Evolutionary conservation across 768 basidiomycete genomes (phyloP), one percentile per base, ranked within the genome.

Genomic region (Lactarius tabidus): DNA sequence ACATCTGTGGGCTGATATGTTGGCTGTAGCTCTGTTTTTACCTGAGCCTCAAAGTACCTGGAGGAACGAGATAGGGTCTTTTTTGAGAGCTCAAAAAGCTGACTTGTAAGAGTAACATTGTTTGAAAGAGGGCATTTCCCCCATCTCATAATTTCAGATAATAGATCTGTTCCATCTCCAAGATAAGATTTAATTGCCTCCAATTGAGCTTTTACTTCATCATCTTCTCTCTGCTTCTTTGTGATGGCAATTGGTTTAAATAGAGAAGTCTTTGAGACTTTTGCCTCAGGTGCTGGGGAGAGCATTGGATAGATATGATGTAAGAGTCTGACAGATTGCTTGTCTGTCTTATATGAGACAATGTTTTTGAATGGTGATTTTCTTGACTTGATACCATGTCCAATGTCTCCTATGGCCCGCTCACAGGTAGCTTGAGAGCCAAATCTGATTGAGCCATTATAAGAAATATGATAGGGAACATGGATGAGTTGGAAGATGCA

Each of bases 261-360:
- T 28, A 52, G 23, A 15, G 12, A 29, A 12, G 23, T 52, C 51
- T 6, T 52, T 14, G 26, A 23, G 12, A 28, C 31, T 29, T 14
- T 59, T 28, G 58, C 36, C 45, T 45, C 23, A 28, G 41, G 29
- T 23, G 76, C 74, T 77, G 43, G 29, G 26, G 20, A 39, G 58
- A 41, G 41, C 28, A 8, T 28, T 59, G 58, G 28, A 31, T 59
- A n/a, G 31, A 28, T 10, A 39, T 23, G 29, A 39, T 29, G 43
- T 59, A 41, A n/a, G 29, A n/a, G 26, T n/a, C 9, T 41, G 18
- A 28, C 58, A 4, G 33, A 33, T 8, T 33, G 33, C 33, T 33
- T 33, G 33, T 33, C 33, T 33, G 33, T 4, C 8, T 33, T 33
- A 33, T 33, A 33, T 4, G 33, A 33, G 33, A 8, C 3, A 33